phyloP scores from a whole-genome alignment of 129 eudicot species.

The Centrapalus pauciflorus region DNA sequence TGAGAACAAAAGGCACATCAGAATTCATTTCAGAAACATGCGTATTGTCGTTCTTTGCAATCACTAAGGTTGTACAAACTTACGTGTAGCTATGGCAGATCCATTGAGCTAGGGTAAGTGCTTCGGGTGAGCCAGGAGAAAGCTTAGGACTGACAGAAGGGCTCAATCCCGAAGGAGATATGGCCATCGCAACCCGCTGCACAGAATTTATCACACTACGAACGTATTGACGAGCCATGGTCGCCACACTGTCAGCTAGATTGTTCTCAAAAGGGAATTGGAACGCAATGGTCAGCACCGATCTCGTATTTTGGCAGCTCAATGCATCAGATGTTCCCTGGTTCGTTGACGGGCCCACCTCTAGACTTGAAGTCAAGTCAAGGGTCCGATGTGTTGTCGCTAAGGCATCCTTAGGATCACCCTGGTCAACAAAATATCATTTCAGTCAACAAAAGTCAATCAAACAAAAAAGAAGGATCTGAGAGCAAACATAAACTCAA shows the following conservation, averaged over 20 bases:
- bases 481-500: slow-evolving; percentile 37
- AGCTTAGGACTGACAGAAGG: slow-evolving; percentile 55
- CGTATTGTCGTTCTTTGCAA: background rate
- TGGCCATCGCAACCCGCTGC: slow-evolving; percentile 92
- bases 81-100: slow-evolving; percentile 95
- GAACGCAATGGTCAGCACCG: slow-evolving; percentile 85
- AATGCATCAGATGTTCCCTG: slow-evolving; percentile 33
- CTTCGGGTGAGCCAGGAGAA: slow-evolving; percentile 89
- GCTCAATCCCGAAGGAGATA: slow-evolving; percentile 74
- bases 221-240: slow-evolving; percentile 97
- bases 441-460: slow-evolving; percentile 10
- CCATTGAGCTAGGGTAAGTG: slow-evolving; percentile 83
- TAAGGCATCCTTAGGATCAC: slow-evolving; percentile 43
- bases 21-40: too few relatives aligned
- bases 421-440: slow-evolving; percentile 35
- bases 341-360: slow-evolving; percentile 70
- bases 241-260: slow-evolving; percentile 78
- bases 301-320: slow-evolving; percentile 43
- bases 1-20: slow-evolving; percentile 23
- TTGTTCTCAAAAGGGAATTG: slow-evolving; percentile 89
- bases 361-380: slow-evolving; percentile 91
- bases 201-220: slow-evolving; percentile 87
- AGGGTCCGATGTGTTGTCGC: slow-evolving; percentile 61
- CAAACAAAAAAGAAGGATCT: background rate
- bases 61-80: slow-evolving; percentile 7